These are phyloP conservation scores for Sclerotinia sclerotiorum DNA, from an alignment of 2,329 filamentous ascomycete species.

Conservation along the genomic window DNA sequence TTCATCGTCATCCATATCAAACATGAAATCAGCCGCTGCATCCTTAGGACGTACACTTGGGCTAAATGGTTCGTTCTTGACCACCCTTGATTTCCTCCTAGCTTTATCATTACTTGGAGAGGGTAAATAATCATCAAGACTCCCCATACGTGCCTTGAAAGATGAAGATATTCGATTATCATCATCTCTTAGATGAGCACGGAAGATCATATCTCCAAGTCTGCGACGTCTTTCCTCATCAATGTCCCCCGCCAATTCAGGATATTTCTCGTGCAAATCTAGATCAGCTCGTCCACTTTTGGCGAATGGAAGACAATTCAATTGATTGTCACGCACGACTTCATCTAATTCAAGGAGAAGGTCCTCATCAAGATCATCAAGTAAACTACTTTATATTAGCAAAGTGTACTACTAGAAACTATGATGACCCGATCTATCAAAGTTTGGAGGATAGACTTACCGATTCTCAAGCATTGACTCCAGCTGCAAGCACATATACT, in stretches of 20 bases:
- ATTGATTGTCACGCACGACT: constrained; percentile 78
- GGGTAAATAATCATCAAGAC: constrained; percentile 60
- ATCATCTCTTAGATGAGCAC: constrained; percentile 60
- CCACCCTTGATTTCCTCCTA: constrained; percentile 49
- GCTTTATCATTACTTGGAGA: constrained; percentile 43
- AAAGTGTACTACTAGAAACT: not conserved
- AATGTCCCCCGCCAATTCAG: constrained; percentile 54
- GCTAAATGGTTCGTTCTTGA: constrained; percentile 58
- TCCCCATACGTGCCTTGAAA: constrained; percentile 59
- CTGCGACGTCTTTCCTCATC: constrained; percentile 68
- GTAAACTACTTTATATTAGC: constrained; percentile 45
- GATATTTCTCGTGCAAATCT: constrained; percentile 56
- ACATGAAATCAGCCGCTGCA: constrained; percentile 77
- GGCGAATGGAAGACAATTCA: constrained; percentile 72
- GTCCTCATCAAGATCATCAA: constrained; percentile 83
- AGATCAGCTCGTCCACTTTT: constrained; percentile 72
- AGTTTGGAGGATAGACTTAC: constrained; percentile 7
- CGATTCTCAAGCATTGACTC: constrained; percentile 92
- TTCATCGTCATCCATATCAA: constrained; percentile 79
- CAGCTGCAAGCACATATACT: constrained; percentile 89
- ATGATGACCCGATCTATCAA: not conserved
- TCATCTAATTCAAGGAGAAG: constrained; percentile 78
- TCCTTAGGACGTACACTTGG: constrained; percentile 67
- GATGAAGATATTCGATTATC: constrained; percentile 63
- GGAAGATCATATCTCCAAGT: constrained; percentile 75